Base-by-base conservation (phyloP, 805 yeast genomes). In the Nematodospora valgi region DNA sequence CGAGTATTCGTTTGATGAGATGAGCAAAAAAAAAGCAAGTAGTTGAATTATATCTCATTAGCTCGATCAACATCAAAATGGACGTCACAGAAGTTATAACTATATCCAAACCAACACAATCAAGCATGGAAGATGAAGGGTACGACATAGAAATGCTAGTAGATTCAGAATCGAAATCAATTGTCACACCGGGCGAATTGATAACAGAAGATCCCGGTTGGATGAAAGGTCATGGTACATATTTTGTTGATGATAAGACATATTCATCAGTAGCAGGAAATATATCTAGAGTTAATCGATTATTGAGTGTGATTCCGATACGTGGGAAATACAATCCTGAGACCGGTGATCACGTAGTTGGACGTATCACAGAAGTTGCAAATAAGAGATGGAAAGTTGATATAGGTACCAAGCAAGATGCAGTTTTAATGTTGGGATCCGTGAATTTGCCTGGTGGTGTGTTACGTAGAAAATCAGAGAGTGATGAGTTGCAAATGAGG, bases 211-310 rank as follows among this genome's bases (percentile, higher is more conserved):
- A 93, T 52, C 86, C 96, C 5, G 74, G 82, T 2, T 93, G 98
- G 97, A 93, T 93, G 98, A 77, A 95, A 53, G 98, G 98, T 20
- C 98, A 91, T 54, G 98, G 98, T 5, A 93, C 98, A 0, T 93
- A 87, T 56, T 77, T 81, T 46, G 62, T 83, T 25, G 79, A 78
- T 22, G 82, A 82, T 45, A 68, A 73, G 47, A 87, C 96, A 0
- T 87, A 76, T 56, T 82, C 96, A 3, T 82, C 97, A 0, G 96
- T 91, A 5, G 96, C 96, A 0, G 99, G 99, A 4, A 79, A 80
- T 8, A 81, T 93, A 4, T 75, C 85, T 1, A 72, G 91, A 43
- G 96, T 89, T 35, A 93, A 93, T 58, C 78, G 89, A 49, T 69
- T 93, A 39, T 69, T 93, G 39, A 81, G 89, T 51, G 98, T 93